These are phyloP conservation scores for Rosa persica DNA, from an alignment of 306 rosid species.

Conservation along the genomic window DNA sequence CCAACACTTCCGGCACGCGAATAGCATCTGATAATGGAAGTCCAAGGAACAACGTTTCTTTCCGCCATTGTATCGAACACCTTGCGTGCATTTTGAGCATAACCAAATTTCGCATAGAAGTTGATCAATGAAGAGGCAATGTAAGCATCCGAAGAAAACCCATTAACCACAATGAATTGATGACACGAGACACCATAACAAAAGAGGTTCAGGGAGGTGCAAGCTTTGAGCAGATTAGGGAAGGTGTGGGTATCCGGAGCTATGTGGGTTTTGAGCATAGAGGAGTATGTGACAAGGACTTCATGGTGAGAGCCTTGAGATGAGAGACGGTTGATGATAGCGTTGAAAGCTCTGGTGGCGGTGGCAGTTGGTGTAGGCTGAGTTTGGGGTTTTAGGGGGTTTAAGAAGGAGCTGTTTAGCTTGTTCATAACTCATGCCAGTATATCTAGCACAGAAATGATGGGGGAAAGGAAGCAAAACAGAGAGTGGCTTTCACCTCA, in stretches of 20 bases:
- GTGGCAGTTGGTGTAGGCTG: slow-evolving; percentile 23
- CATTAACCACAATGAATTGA: slow-evolving; percentile 45
- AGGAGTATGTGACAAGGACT: slow-evolving; percentile 48
- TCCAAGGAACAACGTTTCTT: slow-evolving; percentile 77
- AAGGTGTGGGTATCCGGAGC: slow-evolving; percentile 65
- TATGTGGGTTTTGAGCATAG: slow-evolving; percentile 52
- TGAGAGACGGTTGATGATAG: slow-evolving; percentile 57
- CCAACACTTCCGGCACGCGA: slow-evolving; percentile 33
- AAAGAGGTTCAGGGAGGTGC: slow-evolving; percentile 49
- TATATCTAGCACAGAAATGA: background rate
- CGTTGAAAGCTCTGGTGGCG: slow-evolving; percentile 47
- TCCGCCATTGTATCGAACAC: slow-evolving; percentile 62
- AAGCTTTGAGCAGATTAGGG: slow-evolving; percentile 73
- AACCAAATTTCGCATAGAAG: slow-evolving; percentile 52
- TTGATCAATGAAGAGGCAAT: slow-evolving; percentile 56
- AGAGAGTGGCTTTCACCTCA: no score
- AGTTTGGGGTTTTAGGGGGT: slow-evolving; percentile 24
- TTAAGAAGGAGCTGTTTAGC: slow-evolving; percentile 34
- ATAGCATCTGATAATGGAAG: slow-evolving; percentile 72
- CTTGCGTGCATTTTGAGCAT: slow-evolving; percentile 40
- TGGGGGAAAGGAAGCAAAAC: no score
- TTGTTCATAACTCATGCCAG: slow-evolving; percentile 37
- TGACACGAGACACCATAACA: slow-evolving; percentile 48
- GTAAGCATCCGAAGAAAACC: slow-evolving; percentile 57
- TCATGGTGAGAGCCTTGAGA: slow-evolving; percentile 53